These are phyloP conservation scores for Medicago arabica DNA, from an alignment of 306 rosid species.

Conservation along the genomic window DNA sequence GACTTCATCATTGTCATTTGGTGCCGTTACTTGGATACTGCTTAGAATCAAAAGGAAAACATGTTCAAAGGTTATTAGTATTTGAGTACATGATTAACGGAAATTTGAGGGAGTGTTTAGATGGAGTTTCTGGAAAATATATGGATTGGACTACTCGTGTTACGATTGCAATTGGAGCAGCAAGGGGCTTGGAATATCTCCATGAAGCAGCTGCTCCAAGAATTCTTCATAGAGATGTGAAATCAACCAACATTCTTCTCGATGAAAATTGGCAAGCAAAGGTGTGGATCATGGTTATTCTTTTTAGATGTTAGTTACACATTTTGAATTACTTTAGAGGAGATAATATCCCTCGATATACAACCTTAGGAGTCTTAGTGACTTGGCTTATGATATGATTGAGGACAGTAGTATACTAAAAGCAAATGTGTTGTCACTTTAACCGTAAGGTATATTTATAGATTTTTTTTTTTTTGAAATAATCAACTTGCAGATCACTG, in stretches of 20 bases:
- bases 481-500: slow-evolving; percentile 80
- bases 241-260: slow-evolving; percentile 96
- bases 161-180: slow-evolving; percentile 87
- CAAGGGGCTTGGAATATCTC: slow-evolving; percentile 97
- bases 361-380: not conserved
- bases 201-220: slow-evolving; percentile 99
- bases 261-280: slow-evolving; percentile 92
- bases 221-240: slow-evolving; percentile 95
- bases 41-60: slow-evolving; percentile 78
- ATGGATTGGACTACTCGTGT: slow-evolving; percentile 88
- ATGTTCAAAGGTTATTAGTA: slow-evolving; percentile 82
- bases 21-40: slow-evolving; percentile 97
- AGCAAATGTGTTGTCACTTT: slow-evolving; percentile 9
- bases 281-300: slow-evolving; percentile 54
- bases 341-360: slow-evolving; percentile 4
- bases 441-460: slow-evolving; percentile 19
- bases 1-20: slow-evolving; percentile 94
- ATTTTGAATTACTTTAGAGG: not conserved
- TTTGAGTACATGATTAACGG: slow-evolving; percentile 86
- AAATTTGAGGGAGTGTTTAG: slow-evolving; percentile 88
- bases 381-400: slow-evolving; percentile 9
- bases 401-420: not conserved
- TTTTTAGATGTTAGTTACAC: slow-evolving; percentile 12
- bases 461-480: not conserved
- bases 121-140: slow-evolving; percentile 63